phyloP scores from a whole-genome alignment of 371 early-diverging fungal genomes.

The Rhizopus arrhizus region DNA sequence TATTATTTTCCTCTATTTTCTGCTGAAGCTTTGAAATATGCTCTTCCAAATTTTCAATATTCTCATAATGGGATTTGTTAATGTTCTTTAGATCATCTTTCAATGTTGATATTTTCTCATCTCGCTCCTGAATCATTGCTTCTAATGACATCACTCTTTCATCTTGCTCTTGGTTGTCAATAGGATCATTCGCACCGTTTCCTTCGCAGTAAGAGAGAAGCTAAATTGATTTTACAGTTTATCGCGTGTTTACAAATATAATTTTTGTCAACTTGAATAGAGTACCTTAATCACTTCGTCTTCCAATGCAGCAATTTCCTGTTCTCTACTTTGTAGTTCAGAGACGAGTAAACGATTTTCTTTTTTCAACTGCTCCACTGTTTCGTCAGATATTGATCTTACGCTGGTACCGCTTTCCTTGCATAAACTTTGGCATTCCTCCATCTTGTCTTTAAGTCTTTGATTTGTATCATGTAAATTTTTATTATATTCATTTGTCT shows the following conservation, averaged over 20 bases:
- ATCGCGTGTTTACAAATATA: neutral
- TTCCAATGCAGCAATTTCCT: conserved; percentile 39
- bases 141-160: conserved; percentile 10
- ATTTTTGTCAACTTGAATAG: neutral
- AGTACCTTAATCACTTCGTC: conserved; percentile 40
- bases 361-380: conserved; percentile 10
- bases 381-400: conserved; percentile 14
- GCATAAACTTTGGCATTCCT: conserved; percentile 30
- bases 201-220: conserved; percentile 14
- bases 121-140: conserved; percentile 11
- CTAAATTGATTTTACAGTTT: neutral
- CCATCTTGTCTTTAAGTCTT: conserved; percentile 29
- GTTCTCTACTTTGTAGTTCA: conserved; percentile 35
- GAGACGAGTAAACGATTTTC: conserved; percentile 22
- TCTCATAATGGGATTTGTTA: conserved; percentile 24
- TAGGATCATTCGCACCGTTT: conserved; percentile 4
- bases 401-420: conserved; percentile 25
- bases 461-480: conserved; percentile 34
- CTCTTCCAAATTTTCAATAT: conserved; percentile 24
- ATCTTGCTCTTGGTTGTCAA: conserved; percentile 15
- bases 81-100: conserved; percentile 16
- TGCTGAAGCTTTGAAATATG: conserved; percentile 14
- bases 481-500: conserved; percentile 28
- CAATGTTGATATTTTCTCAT: conserved; percentile 22
- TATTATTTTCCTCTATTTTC: conserved; percentile 17